phyloP scores from a whole-genome alignment of 2,329 filamentous ascomycete genomes.

The Colletotrichum filicis region DNA sequence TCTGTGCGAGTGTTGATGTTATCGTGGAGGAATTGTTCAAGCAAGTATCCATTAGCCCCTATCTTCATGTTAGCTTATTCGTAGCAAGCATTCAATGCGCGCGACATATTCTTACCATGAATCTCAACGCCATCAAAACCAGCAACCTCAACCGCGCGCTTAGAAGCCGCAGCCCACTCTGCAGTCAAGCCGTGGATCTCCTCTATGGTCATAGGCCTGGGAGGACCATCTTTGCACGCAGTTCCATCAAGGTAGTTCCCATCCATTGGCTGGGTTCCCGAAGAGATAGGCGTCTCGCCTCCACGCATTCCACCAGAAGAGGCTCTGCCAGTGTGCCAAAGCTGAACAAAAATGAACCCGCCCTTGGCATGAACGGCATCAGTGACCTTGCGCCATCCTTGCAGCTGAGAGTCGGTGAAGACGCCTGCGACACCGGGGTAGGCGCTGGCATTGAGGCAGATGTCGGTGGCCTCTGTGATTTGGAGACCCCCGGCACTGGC shows the following conservation, averaged over 20 bases:
- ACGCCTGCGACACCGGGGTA: slow-evolving; percentile 44
- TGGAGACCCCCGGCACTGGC: slow-evolving; percentile 45
- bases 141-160: slow-evolving; percentile 64
- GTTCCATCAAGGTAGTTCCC: slow-evolving; percentile 39
- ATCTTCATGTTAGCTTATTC: neutral
- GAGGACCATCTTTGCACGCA: slow-evolving; percentile 51
- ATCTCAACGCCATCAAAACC: slow-evolving; percentile 79
- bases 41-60: slow-evolving; percentile 67
- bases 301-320: slow-evolving; percentile 39
- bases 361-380: slow-evolving; percentile 72
- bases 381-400: slow-evolving; percentile 69
- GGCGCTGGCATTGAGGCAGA: slow-evolving; percentile 41
- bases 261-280: slow-evolving; percentile 51
- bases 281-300: slow-evolving; percentile 42
- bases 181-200: slow-evolving; percentile 72
- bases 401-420: slow-evolving; percentile 43
- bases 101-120: slow-evolving; percentile 44
- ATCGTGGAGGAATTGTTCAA: slow-evolving; percentile 69
- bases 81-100: neutral
- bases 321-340: slow-evolving; percentile 70
- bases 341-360: slow-evolving; percentile 69
- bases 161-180: slow-evolving; percentile 64
- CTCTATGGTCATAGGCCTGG: slow-evolving; percentile 69
- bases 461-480: slow-evolving; percentile 45
- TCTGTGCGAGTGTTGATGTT: slow-evolving; percentile 62